Percentiles rank a stretch among this genome's conserved stretches.
Conservation (phyloP, 768 basidiomycete genomes). For the Tephrocybe sp. region DNA sequence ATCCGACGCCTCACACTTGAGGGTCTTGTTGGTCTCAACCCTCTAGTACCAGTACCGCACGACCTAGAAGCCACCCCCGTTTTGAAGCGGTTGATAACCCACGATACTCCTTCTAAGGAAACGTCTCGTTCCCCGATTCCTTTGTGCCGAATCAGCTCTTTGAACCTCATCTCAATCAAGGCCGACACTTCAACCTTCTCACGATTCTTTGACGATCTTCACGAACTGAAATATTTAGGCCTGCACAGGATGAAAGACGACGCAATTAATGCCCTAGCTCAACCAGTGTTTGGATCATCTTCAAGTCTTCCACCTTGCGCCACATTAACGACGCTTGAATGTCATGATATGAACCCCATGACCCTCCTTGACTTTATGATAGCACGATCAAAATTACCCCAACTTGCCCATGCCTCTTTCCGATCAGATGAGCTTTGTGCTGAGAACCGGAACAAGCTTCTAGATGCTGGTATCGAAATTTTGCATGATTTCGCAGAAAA, state of each 20-base stretch:
- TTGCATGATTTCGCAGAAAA: not conserved
- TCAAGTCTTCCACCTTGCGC: constrained; percentile 16
- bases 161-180: constrained; percentile 31
- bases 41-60: constrained; percentile 23
- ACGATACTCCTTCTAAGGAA: not conserved
- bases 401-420: constrained; percentile 19
- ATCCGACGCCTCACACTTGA: constrained; percentile 42
- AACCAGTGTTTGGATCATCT: not conserved
- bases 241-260: constrained; percentile 22
- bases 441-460: constrained; percentile 8
- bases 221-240: constrained; percentile 23
- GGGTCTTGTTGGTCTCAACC: constrained; percentile 40
- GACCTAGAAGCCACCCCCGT: constrained; percentile 34
- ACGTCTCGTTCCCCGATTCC: constrained; percentile 6
- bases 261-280: constrained; percentile 21
- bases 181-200: constrained; percentile 19
- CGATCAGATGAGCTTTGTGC: constrained; percentile 10
- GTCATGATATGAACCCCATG: constrained; percentile 25
- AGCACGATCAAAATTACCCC: constrained; percentile 13
- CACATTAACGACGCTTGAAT: constrained; percentile 24
- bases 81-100: constrained; percentile 30
- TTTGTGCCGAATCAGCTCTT: constrained; percentile 26
- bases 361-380: constrained; percentile 20
- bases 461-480: constrained; percentile 9
- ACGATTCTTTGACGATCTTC: constrained; percentile 26